Base-by-base conservation (phyloP, 176 grass and related monocot species). In the Rhynchospora tenuis region DNA sequence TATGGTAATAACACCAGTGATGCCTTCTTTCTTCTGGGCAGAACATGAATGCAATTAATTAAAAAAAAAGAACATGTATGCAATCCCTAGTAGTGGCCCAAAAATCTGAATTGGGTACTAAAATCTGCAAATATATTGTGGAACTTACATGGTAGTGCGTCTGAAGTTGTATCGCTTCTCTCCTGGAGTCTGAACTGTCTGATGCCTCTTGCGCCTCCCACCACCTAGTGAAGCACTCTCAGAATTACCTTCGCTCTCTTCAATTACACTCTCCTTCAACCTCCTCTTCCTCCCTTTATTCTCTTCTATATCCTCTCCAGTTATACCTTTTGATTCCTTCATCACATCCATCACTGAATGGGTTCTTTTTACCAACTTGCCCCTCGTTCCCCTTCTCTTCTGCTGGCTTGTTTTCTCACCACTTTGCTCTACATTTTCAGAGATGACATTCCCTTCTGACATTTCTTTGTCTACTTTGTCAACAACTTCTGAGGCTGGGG, bases 61-160 rank as follows among this genome's bases (percentile, higher is more conserved):
- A 38, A 38, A 38, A 38, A 38, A 38, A 38, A 38, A 38, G 13
- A 54, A 28, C 16, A 43, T 69, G 1, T 14, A 75, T 27, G 48
- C 7, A 51, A 73, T 73, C 50, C 72, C 17, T 28, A 75, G 46
- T 75, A 7, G 50, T 73, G 70, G 70, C 72, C 71, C 24, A 16
- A 75, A 54, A 47, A 55, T 29, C 14, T 26, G 13, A 27, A 75
- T 28, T 28, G 31, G 28, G 52, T 6, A 52, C 22, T 23, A 52
- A 74, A 9, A 74, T 52, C 23, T 11, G 51, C 54, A 28, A 75
- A 54, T 13, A 28, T 54, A 51, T 28, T 12, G 52, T 55, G 61
- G 10, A 80, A 82, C 60, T 64, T 64, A 82, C 79, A 62, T 82
- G 60, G 79, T 82, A 65, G 79, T 66, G 79, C 79, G 79, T 66